These are phyloP conservation scores for Corniculantispora saksenae DNA, from an alignment of 2,329 filamentous ascomycete species.

Conservation along the genomic window DNA sequence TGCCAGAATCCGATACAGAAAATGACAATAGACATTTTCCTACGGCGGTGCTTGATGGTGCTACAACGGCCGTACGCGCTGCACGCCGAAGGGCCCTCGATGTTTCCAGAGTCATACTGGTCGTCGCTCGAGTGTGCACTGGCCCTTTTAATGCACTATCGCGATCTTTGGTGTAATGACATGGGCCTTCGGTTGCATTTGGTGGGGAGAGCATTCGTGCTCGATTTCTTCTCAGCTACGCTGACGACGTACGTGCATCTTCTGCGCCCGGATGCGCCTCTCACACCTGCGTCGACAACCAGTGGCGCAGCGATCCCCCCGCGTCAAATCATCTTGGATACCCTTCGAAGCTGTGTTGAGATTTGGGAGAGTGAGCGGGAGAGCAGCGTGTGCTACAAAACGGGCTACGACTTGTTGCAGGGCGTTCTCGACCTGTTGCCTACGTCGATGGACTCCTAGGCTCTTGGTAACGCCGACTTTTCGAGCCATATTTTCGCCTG, in stretches of 20 bases:
- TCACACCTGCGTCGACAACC: slow-evolving; percentile 28
- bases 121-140: slow-evolving; percentile 39
- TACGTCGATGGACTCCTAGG: slow-evolving; percentile 7
- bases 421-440: slow-evolving; percentile 32
- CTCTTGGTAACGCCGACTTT: too few relatives aligned
- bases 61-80: slow-evolving; percentile 38
- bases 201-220: slow-evolving; percentile 35
- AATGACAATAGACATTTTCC: slow-evolving; percentile 37
- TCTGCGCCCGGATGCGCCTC: slow-evolving; percentile 35
- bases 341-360: slow-evolving; percentile 34
- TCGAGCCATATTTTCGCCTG: too few relatives aligned
- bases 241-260: slow-evolving; percentile 37
- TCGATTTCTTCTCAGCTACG: slow-evolving; percentile 39
- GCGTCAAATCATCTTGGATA: slow-evolving; percentile 38
- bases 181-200: slow-evolving; percentile 30
- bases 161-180: slow-evolving; percentile 36
- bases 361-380: slow-evolving; percentile 38
- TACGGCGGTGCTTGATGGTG: slow-evolving; percentile 38
- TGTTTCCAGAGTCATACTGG: slow-evolving; percentile 40
- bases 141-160: slow-evolving; percentile 37
- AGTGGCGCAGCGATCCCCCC: slow-evolving; percentile 34
- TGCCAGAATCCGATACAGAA: slow-evolving; percentile 34
- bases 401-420: slow-evolving; percentile 34
- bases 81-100: slow-evolving; percentile 32
- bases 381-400: slow-evolving; percentile 38